Percentiles rank a stretch among this genome's conserved stretches.
These are phyloP conservation scores for Pichia cephalocereana DNA, from an alignment of 805 yeast genomes.

Conservation along the genomic window DNA sequence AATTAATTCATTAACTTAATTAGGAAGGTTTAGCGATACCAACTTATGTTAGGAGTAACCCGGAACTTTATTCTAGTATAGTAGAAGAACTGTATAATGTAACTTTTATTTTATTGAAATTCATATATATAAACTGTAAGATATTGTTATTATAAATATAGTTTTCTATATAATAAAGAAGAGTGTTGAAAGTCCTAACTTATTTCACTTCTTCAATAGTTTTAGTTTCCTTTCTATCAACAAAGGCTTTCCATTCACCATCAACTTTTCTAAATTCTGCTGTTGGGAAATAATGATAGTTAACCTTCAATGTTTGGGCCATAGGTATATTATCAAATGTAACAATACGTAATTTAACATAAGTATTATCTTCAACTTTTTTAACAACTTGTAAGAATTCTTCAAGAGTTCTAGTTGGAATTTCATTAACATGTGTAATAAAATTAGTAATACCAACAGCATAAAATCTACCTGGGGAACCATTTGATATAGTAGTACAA, in stretches of 20 bases:
- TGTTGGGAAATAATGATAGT: constrained; percentile 82
- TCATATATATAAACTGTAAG: too few species aligned
- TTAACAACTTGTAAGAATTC: constrained; percentile 60
- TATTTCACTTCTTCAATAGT: constrained; percentile 24
- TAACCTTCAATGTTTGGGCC: constrained; percentile 78
- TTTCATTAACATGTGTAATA: constrained; percentile 82
- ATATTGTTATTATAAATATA: too few species aligned
- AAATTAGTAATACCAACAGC: constrained; percentile 72
- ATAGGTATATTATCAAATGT: constrained; percentile 81
- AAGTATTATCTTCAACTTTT: constrained; percentile 66
- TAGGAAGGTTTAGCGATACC: too few species aligned
- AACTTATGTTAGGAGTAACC: too few species aligned
- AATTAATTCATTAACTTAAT: too few species aligned
- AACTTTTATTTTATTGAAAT: too few species aligned
- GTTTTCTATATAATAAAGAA: too few species aligned
- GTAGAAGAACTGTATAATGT: too few species aligned
- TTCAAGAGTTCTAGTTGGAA: constrained; percentile 59
- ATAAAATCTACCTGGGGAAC: constrained; percentile 83
- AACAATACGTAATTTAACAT: constrained; percentile 71
- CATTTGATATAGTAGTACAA: constrained; percentile 61
- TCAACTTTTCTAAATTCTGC: constrained; percentile 45
- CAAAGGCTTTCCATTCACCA: constrained; percentile 46
- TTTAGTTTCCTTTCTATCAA: constrained; percentile 20
- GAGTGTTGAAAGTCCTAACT: neutral
- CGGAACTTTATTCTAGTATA: too few species aligned